phyloP scores from a whole-genome alignment of 805 yeast species.

The Ogataea allantospora region DNA sequence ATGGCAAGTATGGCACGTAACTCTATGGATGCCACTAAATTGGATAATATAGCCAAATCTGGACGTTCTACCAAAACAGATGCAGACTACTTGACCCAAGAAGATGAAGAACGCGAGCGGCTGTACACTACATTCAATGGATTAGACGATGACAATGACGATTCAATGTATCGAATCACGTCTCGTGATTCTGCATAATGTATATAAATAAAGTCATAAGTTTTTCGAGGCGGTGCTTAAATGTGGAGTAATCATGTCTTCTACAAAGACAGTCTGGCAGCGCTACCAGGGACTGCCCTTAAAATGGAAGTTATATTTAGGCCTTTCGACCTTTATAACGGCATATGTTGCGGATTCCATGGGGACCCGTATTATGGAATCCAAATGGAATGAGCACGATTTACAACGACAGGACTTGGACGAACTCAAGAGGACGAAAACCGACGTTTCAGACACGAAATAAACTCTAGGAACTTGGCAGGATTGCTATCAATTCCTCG shows the following conservation, averaged over 20 bases:
- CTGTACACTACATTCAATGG: slow-evolving; percentile 42
- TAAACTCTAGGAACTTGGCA: slow-evolving; percentile 69
- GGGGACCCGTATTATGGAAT: slow-evolving; percentile 28
- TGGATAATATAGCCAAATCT: slow-evolving; percentile 3
- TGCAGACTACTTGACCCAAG: slow-evolving; percentile 22
- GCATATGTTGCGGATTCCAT: slow-evolving; percentile 33
- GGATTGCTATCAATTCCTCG: slow-evolving; percentile 81
- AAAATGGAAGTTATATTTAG: slow-evolving; percentile 32
- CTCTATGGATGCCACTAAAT: slow-evolving; percentile 26
- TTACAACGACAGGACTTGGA: slow-evolving; percentile 32
- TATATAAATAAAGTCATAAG: background rate
- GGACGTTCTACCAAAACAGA: slow-evolving; percentile 7
- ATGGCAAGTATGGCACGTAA: slow-evolving; percentile 21
- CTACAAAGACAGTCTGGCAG: slow-evolving; percentile 6
- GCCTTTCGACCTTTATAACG: slow-evolving; percentile 31
- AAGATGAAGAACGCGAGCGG: slow-evolving; percentile 40
- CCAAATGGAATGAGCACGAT: slow-evolving; percentile 32
- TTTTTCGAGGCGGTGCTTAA: slow-evolving; percentile 6
- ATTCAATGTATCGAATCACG: slow-evolving; percentile 24
- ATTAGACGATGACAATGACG: slow-evolving; percentile 28
- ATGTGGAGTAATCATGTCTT: slow-evolving; percentile 7
- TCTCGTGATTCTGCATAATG: slow-evolving; percentile 15
- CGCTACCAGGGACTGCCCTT: slow-evolving; percentile 28
- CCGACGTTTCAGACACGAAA: slow-evolving; percentile 54
- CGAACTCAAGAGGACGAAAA: slow-evolving; percentile 22